A percentile compares a stretch with the other conserved stretches of the same genome.
These are phyloP conservation scores for Dalbergia cultrata DNA, from an alignment of 306 rosid genomes.

Conservation along the genomic window DNA sequence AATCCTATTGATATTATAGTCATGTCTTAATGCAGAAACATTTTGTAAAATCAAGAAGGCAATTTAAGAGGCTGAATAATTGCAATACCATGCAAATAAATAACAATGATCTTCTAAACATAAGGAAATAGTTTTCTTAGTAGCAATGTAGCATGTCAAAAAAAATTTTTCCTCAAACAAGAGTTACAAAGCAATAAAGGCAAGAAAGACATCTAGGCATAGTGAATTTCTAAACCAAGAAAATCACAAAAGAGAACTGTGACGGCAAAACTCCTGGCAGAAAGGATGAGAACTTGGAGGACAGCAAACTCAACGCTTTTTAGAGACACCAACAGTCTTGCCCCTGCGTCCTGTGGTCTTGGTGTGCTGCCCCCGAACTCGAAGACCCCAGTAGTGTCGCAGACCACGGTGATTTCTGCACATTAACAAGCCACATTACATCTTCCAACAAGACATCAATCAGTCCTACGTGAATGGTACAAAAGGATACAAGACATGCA, in stretches of 20 bases:
- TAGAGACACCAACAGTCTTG: constrained; percentile 91
- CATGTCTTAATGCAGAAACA: neutral
- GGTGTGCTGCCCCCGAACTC: constrained; percentile 94
- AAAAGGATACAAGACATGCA: neutral
- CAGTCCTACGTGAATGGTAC: neutral
- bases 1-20: neutral
- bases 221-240: constrained; percentile 45
- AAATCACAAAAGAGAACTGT: constrained; percentile 18
- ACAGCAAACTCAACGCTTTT: constrained; percentile 66
- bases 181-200: neutral
- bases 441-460: too few relatives aligned
- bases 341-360: constrained; percentile 91
- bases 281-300: constrained; percentile 2
- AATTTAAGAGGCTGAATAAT: neutral
- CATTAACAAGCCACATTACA: constrained; percentile 7
- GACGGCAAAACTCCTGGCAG: constrained; percentile 6
- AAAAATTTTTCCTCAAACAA: constrained; percentile 42
- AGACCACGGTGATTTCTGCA: constrained; percentile 90
- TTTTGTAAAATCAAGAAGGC: neutral
- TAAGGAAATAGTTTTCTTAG: constrained; percentile 14
- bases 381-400: constrained; percentile 92
- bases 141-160: constrained; percentile 26
- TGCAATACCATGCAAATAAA: neutral
- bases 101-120: constrained; percentile 13
- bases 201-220: constrained; percentile 21